Conservation (phyloP, 2,329 filamentous ascomycete genomes). For the Calonectria honghensis region DNA sequence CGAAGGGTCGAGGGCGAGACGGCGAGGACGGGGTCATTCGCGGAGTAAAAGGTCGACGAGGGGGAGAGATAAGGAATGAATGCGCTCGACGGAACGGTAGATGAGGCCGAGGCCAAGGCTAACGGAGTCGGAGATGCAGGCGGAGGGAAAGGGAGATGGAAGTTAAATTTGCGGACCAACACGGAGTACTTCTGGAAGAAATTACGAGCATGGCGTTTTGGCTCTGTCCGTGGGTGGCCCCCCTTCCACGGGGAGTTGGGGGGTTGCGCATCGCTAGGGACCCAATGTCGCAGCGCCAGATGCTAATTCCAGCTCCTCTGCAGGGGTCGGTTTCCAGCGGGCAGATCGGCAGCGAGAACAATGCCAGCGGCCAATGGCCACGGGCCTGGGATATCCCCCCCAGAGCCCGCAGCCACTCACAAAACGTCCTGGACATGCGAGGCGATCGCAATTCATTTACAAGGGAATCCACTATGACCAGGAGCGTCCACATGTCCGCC, state of each 20-base stretch:
- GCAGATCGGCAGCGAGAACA: conserved; percentile 19
- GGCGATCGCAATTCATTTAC: conserved; percentile 25
- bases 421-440: background rate
- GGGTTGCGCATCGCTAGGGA: conserved; percentile 14
- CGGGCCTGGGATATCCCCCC: conserved; percentile 4
- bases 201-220: conserved; percentile 34
- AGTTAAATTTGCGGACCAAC: conserved; percentile 37
- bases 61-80: conserved; percentile 6
- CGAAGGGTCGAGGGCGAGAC: conserved; percentile 2
- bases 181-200: conserved; percentile 35
- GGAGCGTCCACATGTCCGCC: conserved; percentile 1
- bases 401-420: conserved; percentile 9
- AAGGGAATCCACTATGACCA: conserved; percentile 8
- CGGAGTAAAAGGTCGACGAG: background rate
- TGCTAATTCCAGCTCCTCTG: conserved; percentile 16
- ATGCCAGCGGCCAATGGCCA: conserved; percentile 4
- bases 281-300: conserved; percentile 6
- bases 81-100: conserved; percentile 13
- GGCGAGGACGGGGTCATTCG: conserved; percentile 26
- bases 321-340: conserved; percentile 16
- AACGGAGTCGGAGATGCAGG: conserved; percentile 20
- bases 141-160: conserved; percentile 33
- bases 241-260: conserved; percentile 14
- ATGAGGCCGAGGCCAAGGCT: conserved; percentile 25
- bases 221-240: conserved; percentile 27